Conservation (phyloP, 2,329 filamentous ascomycete genomes). For the Fusarium aywerte region DNA sequence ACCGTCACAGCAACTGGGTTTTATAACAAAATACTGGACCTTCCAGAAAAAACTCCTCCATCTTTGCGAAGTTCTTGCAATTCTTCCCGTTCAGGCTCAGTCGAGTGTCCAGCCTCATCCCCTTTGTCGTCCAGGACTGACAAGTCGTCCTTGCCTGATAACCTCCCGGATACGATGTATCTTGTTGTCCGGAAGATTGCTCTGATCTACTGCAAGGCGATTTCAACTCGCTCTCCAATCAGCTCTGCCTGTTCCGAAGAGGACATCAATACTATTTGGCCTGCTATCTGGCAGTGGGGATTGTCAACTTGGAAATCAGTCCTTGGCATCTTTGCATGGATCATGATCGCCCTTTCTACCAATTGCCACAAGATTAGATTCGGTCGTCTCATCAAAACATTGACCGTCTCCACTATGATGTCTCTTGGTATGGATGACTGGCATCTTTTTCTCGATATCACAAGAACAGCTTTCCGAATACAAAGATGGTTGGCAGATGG, state of each 20-base stretch:
- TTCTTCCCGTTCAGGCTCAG: conserved; percentile 27
- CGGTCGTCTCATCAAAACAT: conserved; percentile 59
- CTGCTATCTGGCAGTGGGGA: conserved; percentile 59
- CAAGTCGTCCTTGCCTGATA: conserved; percentile 32
- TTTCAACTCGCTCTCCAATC: conserved; percentile 56
- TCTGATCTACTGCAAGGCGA: conserved; percentile 60
- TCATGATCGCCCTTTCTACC: conserved; percentile 57
- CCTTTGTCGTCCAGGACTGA: conserved; percentile 28
- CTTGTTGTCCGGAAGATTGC: conserved; percentile 59
- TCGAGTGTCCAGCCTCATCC: conserved; percentile 22
- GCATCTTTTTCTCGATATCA: conserved; percentile 55
- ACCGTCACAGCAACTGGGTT: conserved; percentile 54
- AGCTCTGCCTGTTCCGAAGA: conserved; percentile 52
- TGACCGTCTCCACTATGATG: conserved; percentile 57
- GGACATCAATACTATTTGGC: conserved; percentile 60
- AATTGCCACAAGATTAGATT: conserved; percentile 54
- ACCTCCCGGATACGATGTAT: conserved; percentile 58
- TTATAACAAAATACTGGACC: conserved; percentile 51
- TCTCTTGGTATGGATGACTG: conserved; percentile 62
- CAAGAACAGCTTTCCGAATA: conserved; percentile 52
- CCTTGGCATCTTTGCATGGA: conserved; percentile 62
- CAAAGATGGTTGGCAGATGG: conserved; percentile 56
- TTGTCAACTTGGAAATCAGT: conserved; percentile 59
- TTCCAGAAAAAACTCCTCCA: conserved; percentile 48
- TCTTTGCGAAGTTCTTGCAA: conserved; percentile 14